These are phyloP conservation scores for Neofusicoccum laricinum DNA, from an alignment of 2,329 filamentous ascomycete genomes.

Conservation along the genomic window DNA sequence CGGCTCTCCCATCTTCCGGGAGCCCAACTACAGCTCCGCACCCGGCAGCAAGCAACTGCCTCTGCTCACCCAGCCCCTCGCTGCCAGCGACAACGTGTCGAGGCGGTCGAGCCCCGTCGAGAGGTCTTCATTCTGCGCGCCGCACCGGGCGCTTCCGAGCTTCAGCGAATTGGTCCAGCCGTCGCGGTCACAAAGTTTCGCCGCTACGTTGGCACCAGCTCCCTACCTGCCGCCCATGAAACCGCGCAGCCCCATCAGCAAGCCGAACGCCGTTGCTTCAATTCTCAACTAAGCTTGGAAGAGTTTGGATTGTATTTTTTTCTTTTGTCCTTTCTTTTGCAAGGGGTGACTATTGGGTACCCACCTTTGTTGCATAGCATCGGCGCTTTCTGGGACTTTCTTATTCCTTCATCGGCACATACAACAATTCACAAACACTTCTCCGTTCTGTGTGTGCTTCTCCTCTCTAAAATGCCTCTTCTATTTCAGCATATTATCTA, in stretches of 20 bases:
- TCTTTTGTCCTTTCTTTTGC: not conserved
- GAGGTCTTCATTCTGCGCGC: not conserved
- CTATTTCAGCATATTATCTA: not conserved
- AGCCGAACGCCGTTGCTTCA: conserved; percentile 9
- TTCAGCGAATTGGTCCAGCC: conserved; percentile 33
- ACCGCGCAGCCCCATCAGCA: conserved; percentile 5
- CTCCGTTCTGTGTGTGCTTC: not conserved
- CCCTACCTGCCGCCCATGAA: conserved; percentile 22
- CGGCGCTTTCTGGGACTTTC: conserved; percentile 1
- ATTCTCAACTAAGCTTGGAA: conserved; percentile 1
- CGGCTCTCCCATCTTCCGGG: conserved; percentile 10
- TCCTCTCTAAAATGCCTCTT: not conserved
- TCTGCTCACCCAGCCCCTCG: conserved; percentile 31
- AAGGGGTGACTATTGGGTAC: not conserved
- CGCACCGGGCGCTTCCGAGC: conserved; percentile 31
- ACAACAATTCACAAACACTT: not conserved
- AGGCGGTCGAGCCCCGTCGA: conserved; percentile 17
- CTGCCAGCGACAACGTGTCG: not conserved
- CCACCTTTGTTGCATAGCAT: conserved; percentile 11
- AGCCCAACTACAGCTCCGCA: conserved; percentile 3
- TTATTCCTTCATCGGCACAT: not conserved
- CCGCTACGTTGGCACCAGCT: not conserved
- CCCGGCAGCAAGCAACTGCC: not conserved
- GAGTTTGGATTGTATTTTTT: not conserved
- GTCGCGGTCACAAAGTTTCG: conserved; percentile 22